Evolutionary conservation across 2,329 filamentous ascomycete genomes (phyloP), one percentile per base, ranked within the genome.

Genomic region (Epichloe baconii): DNA sequence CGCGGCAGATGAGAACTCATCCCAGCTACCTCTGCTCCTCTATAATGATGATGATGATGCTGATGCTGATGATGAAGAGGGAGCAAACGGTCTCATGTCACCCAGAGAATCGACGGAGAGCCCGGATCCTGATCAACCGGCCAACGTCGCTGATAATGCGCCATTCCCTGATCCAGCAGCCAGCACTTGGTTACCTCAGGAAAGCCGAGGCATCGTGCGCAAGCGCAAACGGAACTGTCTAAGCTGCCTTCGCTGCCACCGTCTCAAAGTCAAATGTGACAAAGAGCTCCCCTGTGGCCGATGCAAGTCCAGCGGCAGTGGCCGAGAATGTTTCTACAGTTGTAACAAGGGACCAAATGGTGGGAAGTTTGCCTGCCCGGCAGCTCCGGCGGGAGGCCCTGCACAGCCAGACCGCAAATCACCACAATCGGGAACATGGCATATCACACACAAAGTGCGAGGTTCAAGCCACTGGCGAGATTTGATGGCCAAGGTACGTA

Each of bases 221-320:
- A 67, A 65, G 53, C 64, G 65, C 38, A 68, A 67, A 54, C 61
- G 65, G 37, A 66, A 65, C 42, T 66, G 65, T 50, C 57, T 67
- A 11, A 67, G 65, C 53, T 68, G 65, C 31, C 50, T 64, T 31
- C 61, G 65, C 35, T 68, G 65, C 49, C 65, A 67, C 49, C 62
- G 64, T 14, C 63, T 67, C 52, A 68, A 68, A 48, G 65, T 68
- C 44, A 68, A 67, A 51, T 68, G 65, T 49, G 65, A 68, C 56
- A 68, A 67, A 55, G 62, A 66, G 52, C 55, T 67, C 44, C 65
- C 65, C 3, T 68, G 65, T 44, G 62, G 61, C 2, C 61, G 65
- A 2, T 68, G 65, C 56, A 63, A 62, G 48, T 55, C 58, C 7
- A 67, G 63, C 36, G 64, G 65, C 21, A 65, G 67, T 44, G 64